Base-by-base conservation (phyloP, 2,329 filamentous ascomycete genomes). In the Claviceps citrina region DNA sequence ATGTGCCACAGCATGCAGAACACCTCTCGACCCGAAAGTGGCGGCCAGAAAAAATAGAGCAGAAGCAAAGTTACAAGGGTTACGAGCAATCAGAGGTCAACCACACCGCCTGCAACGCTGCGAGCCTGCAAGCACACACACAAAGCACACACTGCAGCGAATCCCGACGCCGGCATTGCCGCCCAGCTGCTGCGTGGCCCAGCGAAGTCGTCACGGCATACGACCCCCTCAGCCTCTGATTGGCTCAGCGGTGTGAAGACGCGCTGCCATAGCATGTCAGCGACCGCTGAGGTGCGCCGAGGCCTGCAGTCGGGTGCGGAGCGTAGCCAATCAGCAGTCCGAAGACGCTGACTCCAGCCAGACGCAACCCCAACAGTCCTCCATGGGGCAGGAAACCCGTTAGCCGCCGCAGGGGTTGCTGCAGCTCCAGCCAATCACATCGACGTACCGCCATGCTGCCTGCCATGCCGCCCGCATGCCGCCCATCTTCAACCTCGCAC, bases 111-210 rank as follows among this genome's bases (percentile, higher is more conserved):
- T 33, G 31, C 31, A 16, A 31, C 28, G 13, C n/a, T 31, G 7
- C 28, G n/a, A 31, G 13, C 12, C 27, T 28, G 27, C 20, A 22
- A 12, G 36, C 7, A n/a, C 12, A 24, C 8, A 5, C 22, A 24
- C 8, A 8, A 24, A 8, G 22, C 5, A 24, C 22, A 8, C 8
- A 24, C 24, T 34, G 28, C 44, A 36, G 49, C 56, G 54, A 59
- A 59, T 57, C 53, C 50, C 36, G 46, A 42, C 24, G 45, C 49
- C 41, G 47, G 49, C 53, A 52, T 68, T 68, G 58, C 66, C 66
- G 66, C 66, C 64, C 56, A 20, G 54, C 44, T 58, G 56, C 56
- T 57, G 57, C 48, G 45, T 57, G 56, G 22, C 8, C 5, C 22
- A 5, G 22, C 22, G 5, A 24, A 8, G 22, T 37, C 52, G 58